Base-by-base conservation (phyloP, 1,284 basidiomycete genomes). In the Fomitopsis palustris region DNA sequence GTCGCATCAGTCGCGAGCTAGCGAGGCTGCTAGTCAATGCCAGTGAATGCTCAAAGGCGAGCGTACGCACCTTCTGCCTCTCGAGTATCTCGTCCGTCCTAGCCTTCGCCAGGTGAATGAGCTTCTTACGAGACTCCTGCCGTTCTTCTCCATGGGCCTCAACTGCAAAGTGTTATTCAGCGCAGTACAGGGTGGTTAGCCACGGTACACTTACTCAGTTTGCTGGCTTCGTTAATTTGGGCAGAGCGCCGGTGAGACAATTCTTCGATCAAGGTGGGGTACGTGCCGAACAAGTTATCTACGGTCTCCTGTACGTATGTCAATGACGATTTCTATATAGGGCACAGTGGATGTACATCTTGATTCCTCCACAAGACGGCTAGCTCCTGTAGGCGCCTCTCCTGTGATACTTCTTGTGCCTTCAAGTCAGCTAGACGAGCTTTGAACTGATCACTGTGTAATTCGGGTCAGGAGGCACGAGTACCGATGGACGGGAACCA, bases 1-100 rank as follows among this genome's bases (percentile, higher is more conserved):
- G 73, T 69, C 7, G 78, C 77, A 62, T 80, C 78, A 45, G 70
- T 70, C 4, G 73, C 75, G 31, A 79, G 64, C 79, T 81, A 17
- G 8, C 56, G 16, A 43, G n/a, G 56, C 49, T 49, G 29, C 47
- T 35, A 56, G n/a, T 62, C 37, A 51, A 38, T 42, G 33, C 37
- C 8, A 37, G 19, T 23, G 9, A 3, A 55, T 19, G n/a, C n/a
- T 37, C 25, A 25, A 39, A 21, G 14, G 41, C 51, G 29, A 53
- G 16, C 16, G 7, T 3, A 14, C 69, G n/a, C 43, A 76, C 78
- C 68, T 74, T 73, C 55, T 80, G 79, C 38, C 71, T 72, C 61
- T 81, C 78, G 54, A 78, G 66, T 27, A 70, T 71, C 52, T 78
- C 73, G 29, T 80, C 75, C 21, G 79, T 71, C 27, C 67, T 68